Evolutionary conservation across 2,329 filamentous ascomycete species (phyloP).

Genomic region (Phaeomoniella chlamydospora): DNA sequence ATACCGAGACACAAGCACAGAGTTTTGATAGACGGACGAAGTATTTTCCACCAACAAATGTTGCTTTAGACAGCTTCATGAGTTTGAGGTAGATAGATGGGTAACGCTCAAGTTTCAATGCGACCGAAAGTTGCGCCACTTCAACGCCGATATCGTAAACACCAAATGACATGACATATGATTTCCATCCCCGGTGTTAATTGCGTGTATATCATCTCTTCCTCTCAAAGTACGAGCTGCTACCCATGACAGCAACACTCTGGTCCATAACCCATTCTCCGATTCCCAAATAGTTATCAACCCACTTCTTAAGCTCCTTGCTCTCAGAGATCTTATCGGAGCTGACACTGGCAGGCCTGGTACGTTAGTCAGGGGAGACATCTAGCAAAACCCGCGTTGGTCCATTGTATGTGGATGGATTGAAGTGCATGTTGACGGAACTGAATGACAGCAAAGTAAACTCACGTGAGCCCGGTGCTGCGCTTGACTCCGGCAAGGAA

Average conservation of each 20-base stretch:
- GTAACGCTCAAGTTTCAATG: too few relatives aligned
- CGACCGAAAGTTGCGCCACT: too few relatives aligned
- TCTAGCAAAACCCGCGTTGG: constrained; percentile 3
- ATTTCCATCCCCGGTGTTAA: too few relatives aligned
- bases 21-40: too few relatives aligned
- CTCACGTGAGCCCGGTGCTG: constrained; percentile 94
- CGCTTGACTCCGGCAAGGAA: constrained; percentile 95
- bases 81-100: too few relatives aligned
- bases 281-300: constrained; percentile 83
- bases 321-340: constrained; percentile 73
- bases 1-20: too few relatives aligned
- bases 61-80: too few relatives aligned
- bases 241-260: constrained; percentile 79
- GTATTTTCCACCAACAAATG: too few relatives aligned
- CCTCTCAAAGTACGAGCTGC: constrained; percentile 82
- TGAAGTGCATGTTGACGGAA: not conserved
- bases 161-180: too few relatives aligned
- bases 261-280: constrained; percentile 98
- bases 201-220: constrained; percentile 51
- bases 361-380: constrained; percentile 27
- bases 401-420: too few relatives aligned
- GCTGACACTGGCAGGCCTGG: constrained; percentile 55
- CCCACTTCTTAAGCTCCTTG: constrained; percentile 72
- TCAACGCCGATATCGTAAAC: too few relatives aligned
- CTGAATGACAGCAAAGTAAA: constrained; percentile 15